Evolutionary conservation across 768 basidiomycete genomes (phyloP), one percentile per base, ranked within the genome.

Genomic region (Amanita pallidorosea): DNA sequence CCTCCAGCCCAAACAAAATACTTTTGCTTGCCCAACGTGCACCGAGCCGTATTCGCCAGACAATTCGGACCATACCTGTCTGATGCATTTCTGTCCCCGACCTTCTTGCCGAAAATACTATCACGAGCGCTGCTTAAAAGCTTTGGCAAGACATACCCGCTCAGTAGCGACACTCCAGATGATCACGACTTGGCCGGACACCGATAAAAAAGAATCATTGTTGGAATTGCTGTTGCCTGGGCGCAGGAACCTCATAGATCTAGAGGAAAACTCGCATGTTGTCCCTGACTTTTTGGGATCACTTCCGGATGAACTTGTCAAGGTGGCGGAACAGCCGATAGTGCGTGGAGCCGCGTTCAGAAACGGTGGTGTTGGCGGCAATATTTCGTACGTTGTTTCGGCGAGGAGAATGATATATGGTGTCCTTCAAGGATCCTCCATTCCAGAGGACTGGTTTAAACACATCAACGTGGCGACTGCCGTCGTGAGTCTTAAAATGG

Each of bases 81-180:
- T 75, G 6, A 77, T 77, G 64, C 77, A 82, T 48, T 79, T 79
- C 48, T 83, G 81, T 56, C 78, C 80, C 0, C 71, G 75, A 0
- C 75, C 73, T 0, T 49, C 55, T 0, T 83, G 81, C 53, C 60
- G 68, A 9, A 67, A 58, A 4, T 70, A 65, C 7, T 81, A 72
- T 53, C 81, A 83, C 57, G 65, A 69, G 9, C 20, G 55, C 0
- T 83, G 81, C 52, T 61, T 83, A 4, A 17, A 44, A 7, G 4
- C 7, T 67, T 9, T 57, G 51, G 4, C 64, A 61, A 1, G 22
- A 38, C 1, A 49, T 42, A 35, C 18, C 48, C n/a, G 47, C 52
- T 20, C 38, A 49, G 45, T 55, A 49, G 61, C 63, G 1, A 45
- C 54, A 0, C 55, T 62, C 3, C 62, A 63, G 7, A 55, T 73